Evolutionary conservation across 352 stramenopile genomes (phyloP).

Genomic region (Globisporangium iwayamae): DNA sequence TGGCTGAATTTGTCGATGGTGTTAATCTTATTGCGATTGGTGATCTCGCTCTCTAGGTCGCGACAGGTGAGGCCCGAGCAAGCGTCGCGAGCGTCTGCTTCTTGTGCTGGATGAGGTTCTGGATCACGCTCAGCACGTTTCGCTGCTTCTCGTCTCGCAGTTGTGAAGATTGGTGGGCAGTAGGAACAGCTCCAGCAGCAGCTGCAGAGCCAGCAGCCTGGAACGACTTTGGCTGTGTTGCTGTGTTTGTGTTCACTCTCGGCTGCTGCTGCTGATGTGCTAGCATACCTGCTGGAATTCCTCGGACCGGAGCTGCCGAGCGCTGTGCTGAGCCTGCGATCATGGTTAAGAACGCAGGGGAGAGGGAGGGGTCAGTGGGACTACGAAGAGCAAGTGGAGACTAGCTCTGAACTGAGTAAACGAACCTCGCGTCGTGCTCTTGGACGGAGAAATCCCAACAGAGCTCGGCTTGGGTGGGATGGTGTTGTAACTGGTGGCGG

Average conservation of each 20-base stretch:
- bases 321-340: not conserved
- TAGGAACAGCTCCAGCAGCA: not conserved
- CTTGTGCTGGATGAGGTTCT: conserved; percentile 80
- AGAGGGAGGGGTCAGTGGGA: not conserved
- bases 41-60: conserved; percentile 10
- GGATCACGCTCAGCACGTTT: conserved; percentile 68
- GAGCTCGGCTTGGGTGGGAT: not conserved
- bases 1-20: not conserved
- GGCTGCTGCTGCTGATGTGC: not conserved
- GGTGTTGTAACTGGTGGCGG: conserved; percentile 1
- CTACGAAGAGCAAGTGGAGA: not conserved
- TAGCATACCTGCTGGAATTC: not conserved
- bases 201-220: not conserved
- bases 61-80: conserved; percentile 21
- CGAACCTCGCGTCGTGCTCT: conserved; percentile 19
- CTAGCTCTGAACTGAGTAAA: not conserved
- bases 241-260: not conserved
- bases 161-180: not conserved
- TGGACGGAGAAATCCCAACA: conserved; percentile 12
- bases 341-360: too few species aligned
- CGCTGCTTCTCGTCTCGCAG: conserved; percentile 47
- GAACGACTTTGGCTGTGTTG: not conserved
- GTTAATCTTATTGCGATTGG: conserved; percentile 1
- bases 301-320: conserved; percentile 2
- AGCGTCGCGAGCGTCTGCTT: conserved; percentile 61